Conservation (phyloP, 2,329 filamentous ascomycete species). For the Cladorrhinum sp. region DNA sequence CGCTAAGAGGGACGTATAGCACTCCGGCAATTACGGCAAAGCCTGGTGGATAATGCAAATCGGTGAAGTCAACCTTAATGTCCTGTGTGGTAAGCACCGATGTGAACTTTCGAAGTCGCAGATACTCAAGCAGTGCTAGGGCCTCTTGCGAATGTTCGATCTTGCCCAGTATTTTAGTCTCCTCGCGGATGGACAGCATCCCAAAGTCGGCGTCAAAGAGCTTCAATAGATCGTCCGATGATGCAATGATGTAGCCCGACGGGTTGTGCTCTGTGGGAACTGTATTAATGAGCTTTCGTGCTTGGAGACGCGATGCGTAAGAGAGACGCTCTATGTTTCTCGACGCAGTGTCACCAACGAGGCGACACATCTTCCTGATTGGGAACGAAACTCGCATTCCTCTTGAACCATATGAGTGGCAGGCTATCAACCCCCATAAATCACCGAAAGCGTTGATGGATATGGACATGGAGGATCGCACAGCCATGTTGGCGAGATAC, state of each 20-base stretch:
- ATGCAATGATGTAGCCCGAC: constrained; percentile 85
- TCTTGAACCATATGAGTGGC: constrained; percentile 71
- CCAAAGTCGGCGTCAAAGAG: constrained; percentile 88
- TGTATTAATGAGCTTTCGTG: constrained; percentile 84
- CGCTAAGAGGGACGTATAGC: constrained; percentile 76
- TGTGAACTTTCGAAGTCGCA: constrained; percentile 70
- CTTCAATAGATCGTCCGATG: constrained; percentile 78
- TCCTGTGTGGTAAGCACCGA: constrained; percentile 78
- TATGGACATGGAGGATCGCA: constrained; percentile 92
- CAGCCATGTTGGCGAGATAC: constrained; percentile 83
- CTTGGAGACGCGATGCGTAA: constrained; percentile 79
- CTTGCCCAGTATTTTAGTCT: constrained; percentile 79
- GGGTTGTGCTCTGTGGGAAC: constrained; percentile 77
- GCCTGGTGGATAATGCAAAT: constrained; percentile 74
- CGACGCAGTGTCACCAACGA: constrained; percentile 82
- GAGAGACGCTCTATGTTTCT: constrained; percentile 84
- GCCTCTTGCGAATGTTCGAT: constrained; percentile 77
- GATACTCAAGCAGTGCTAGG: constrained; percentile 78
- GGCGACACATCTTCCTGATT: constrained; percentile 85
- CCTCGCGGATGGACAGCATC: constrained; percentile 77
- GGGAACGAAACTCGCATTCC: constrained; percentile 93
- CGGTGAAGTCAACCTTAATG: constrained; percentile 72
- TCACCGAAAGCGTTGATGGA: constrained; percentile 84
- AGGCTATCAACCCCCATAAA: constrained; percentile 84
- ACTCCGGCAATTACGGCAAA: constrained; percentile 76